These are phyloP conservation scores for Penicillium sp. DNA, from an alignment of 2,329 filamentous ascomycete genomes.

Conservation along the genomic window DNA sequence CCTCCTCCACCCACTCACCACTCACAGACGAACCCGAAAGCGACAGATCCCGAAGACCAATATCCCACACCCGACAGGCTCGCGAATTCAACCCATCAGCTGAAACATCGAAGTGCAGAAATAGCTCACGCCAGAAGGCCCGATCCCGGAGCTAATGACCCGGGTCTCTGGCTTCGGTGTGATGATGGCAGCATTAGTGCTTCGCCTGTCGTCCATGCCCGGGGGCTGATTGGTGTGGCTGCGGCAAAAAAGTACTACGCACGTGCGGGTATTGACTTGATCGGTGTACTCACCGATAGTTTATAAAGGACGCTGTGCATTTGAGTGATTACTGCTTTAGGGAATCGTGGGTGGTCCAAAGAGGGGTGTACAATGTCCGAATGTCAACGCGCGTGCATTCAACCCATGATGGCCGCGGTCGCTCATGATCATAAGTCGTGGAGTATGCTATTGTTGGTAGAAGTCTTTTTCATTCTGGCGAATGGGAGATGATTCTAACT, in stretches of 20 bases:
- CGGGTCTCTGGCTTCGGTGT: slow-evolving; percentile 11
- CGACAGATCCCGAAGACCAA: neutral
- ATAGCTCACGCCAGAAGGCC: slow-evolving; percentile 8
- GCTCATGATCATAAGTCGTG: neutral
- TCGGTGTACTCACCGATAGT: slow-evolving; percentile 8
- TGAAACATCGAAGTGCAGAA: neutral
- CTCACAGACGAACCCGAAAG: neutral
- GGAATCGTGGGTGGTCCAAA: neutral
- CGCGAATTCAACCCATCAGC: neutral
- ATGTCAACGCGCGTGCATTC: neutral
- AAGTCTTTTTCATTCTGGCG: neutral
- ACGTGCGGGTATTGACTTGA: neutral
- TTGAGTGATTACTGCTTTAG: neutral
- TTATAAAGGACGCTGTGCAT: neutral
- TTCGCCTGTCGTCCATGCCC: slow-evolving; percentile 3
- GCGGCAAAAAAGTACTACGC: neutral
- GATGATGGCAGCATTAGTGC: slow-evolving; percentile 12
- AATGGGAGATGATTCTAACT: neutral
- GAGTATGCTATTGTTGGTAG: neutral
- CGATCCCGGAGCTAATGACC: slow-evolving; percentile 8
- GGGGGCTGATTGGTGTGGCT: slow-evolving; percentile 4
- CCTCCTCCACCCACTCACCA: neutral
- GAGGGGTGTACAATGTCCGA: neutral
- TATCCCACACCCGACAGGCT: neutral
- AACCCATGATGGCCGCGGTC: slow-evolving; percentile 1